phyloP scores from a whole-genome alignment of 2,329 filamentous ascomycete species.

The Ophiosphaerella herpotricha region DNA sequence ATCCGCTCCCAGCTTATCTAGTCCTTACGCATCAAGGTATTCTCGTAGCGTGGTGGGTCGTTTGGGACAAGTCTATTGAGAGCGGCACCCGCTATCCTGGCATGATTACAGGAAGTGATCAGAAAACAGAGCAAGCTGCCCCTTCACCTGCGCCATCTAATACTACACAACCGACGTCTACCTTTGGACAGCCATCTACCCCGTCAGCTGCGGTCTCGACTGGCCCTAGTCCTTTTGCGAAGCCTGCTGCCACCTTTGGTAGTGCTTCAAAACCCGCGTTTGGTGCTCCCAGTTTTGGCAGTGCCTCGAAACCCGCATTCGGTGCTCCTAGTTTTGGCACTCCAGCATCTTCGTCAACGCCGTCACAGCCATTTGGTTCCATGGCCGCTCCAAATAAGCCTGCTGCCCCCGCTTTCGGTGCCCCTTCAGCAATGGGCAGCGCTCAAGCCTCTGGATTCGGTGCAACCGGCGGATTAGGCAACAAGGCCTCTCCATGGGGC shows the following conservation, averaged over 20 bases:
- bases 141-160: slow-evolving; percentile 19
- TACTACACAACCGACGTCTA: slow-evolving; percentile 11
- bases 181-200: slow-evolving; percentile 19
- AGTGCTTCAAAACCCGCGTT: slow-evolving; percentile 30
- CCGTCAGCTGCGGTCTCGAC: slow-evolving; percentile 7
- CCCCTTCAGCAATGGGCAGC: slow-evolving; percentile 20
- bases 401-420: background rate
- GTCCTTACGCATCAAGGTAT: slow-evolving; percentile 88
- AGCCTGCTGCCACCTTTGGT: slow-evolving; percentile 30
- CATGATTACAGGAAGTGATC: slow-evolving; percentile 56
- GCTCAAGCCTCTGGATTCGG: slow-evolving; percentile 37
- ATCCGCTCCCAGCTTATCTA: slow-evolving; percentile 82
- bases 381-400: slow-evolving; percentile 2
- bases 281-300: slow-evolving; percentile 15
- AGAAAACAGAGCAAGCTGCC: slow-evolving; percentile 27
- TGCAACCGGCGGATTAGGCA: slow-evolving; percentile 21
- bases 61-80: slow-evolving; percentile 85
- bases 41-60: slow-evolving; percentile 84
- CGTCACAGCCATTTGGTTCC: slow-evolving; percentile 7
- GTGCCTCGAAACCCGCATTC: slow-evolving; percentile 26
- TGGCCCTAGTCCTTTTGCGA: slow-evolving; percentile 9
- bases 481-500: slow-evolving; percentile 28
- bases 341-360: too few relatives aligned
- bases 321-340: slow-evolving; percentile 13
- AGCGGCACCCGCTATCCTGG: slow-evolving; percentile 74